Conservation (phyloP, 2,329 filamentous ascomycete species). For the Colletotrichum eleusines region DNA sequence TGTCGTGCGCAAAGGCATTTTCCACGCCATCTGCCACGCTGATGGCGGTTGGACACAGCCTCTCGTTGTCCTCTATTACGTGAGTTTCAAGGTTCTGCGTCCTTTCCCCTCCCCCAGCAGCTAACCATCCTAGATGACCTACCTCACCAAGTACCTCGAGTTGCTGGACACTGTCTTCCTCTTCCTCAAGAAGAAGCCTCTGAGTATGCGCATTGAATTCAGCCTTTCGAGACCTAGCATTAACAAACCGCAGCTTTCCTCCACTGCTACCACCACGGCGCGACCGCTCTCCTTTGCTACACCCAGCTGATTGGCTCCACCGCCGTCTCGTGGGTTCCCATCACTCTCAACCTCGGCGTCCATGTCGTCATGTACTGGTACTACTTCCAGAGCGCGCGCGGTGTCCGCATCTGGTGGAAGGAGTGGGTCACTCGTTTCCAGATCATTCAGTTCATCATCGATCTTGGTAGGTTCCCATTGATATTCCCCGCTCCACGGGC, state of each 20-base stretch:
- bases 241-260: conserved; percentile 79
- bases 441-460: conserved; percentile 97
- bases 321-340: conserved; percentile 94
- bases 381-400: conserved; percentile 99
- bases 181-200: conserved; percentile 99
- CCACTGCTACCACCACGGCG: conserved; percentile 98
- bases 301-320: conserved; percentile 95
- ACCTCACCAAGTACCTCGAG: conserved; percentile 97
- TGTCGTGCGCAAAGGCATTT: conserved; percentile 83
- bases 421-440: conserved; percentile 98
- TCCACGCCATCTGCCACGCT: conserved; percentile 86
- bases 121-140: conserved; percentile 78
- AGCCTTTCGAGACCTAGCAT: conserved; percentile 40
- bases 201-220: conserved; percentile 68
- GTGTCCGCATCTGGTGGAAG: conserved; percentile 99
- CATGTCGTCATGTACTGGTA: conserved; percentile 99
- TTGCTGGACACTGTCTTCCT: conserved; percentile 96
- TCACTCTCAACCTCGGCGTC: conserved; percentile 90
- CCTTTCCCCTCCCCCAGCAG: conserved; percentile 3
- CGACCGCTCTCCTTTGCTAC: conserved; percentile 97
- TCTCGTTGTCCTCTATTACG: conserved; percentile 95
- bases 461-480: conserved; percentile 78
- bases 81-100: conserved; percentile 60
- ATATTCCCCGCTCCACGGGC: not conserved
- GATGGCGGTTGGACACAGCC: conserved; percentile 94